Base-by-base conservation (phyloP, 164 flowering plant genomes). In the Liriodendron chinense region DNA sequence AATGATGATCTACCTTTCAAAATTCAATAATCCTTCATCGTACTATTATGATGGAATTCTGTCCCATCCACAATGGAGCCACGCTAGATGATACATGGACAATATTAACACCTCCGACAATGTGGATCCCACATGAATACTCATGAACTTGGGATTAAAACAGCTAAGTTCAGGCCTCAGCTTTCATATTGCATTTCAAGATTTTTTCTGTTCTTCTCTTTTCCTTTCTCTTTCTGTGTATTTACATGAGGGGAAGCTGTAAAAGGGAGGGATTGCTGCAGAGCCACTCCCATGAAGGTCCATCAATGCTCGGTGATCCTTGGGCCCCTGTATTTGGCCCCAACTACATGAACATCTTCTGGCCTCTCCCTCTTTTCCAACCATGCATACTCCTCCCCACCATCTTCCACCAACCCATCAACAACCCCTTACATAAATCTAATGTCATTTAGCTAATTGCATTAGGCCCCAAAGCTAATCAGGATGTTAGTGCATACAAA, bases 251-350 rank as follows among this genome's bases (percentile, higher is more conserved):
- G n/a, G 9, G 26, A 4, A 18, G 69, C 9, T 9, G 67, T 13
- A 10, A 22, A 72, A 63, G n/a, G 56, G 22, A 12, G 18, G 13
- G 70, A 24, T 18, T 5, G 18, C 18, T 59, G 18, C 21, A 28
- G 34, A 25, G 23, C 23, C 20, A 71, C 10, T 22, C 50, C 10
- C 50, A 53, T 24, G 69, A 26, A 25, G 14, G 23, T 22, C 63
- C 21, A 56, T 79, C 74, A 78, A 12, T 50, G 66, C 63, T 74
- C 84, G 28, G 67, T 72, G 69, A 80, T 78, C 76, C 61, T 61
- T 22, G 85, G 85, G 21, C 85, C 85, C 61, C 34, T 70, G n/a
- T 83, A 83, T 9, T 25, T 67, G 2, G 78, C 80, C 71, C 83
- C 83, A 43, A 78, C 59, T 2, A 81, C 78, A 57, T 47, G 1